Base-by-base conservation (phyloP, 2,329 filamentous ascomycete species). In the Claviceps lovelessii region DNA sequence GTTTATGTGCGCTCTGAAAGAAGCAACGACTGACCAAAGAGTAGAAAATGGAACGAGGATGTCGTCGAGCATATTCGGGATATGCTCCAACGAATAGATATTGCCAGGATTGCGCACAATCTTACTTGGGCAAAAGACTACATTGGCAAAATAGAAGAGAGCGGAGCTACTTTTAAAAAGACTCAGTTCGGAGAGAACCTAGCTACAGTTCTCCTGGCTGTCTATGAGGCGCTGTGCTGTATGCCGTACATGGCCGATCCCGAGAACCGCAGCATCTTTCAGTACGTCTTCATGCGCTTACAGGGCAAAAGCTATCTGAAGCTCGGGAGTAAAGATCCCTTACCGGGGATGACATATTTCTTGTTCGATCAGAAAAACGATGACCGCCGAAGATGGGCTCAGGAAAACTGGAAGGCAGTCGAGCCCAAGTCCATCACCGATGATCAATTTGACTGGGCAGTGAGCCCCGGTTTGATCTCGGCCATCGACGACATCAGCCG, bases 221-320 rank as follows among this genome's bases (percentile, higher is more conserved):
- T 97, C 35, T 95, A 94, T 62, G 91, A 97, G 67, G 85, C 86
- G 0, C 73, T 97, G 52, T 95, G 90, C 67, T 95, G 86, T 67
- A 81, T 90, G 60, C 77, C 85, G 0, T 89, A 94, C 65, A 75
- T 96, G 57, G 76, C 70, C 48, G 61, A 73, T n/a, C 72, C 76
- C 1, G 73, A 75, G 4, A 75, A 76, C 59, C 73, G 76, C 3
- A 61, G 65, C 0, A 66, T 83, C 59, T 95, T 97, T 65, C 86
- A 95, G 65, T 81, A 78, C 60, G 88, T 94, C 11, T 96, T 97
- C 67, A 76, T 81, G 60, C 77, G 89, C 28, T 82, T 94, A 2
- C 70, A 72, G 53, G 81, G 81, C 15, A 90, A 85, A 63, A 89
- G 81, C 61, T 81, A 82, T n/a, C 74, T 96, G 19, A 89, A 86